Evolutionary conservation across 306 rosid genomes (phyloP), one percentile per base, ranked within the genome.

Genomic region (Fragaria ananassa): DNA sequence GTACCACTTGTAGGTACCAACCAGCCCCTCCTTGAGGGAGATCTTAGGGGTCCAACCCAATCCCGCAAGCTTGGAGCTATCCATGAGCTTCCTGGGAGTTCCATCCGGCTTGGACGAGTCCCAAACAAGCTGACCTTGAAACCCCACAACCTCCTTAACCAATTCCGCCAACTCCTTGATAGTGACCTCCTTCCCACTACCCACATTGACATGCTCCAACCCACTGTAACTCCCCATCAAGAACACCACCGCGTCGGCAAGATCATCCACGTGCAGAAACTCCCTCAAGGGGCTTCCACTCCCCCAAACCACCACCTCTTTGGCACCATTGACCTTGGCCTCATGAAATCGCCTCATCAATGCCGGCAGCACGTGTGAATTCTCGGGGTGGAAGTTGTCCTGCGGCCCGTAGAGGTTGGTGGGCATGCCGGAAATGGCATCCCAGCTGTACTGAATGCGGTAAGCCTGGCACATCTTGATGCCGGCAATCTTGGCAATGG

Each of bases 261-360:
- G 71, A 78, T 95, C 98, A 7, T 92, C 97, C 10, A 92, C 99
- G 47, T 95, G 99, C 76, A 95, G 78, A 76, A 95, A 95, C 91
- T 95, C 99, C 82, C 99, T 86, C 81, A 90, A 58, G 8, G 99
- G 99, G 80, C 97, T 89, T 14, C 98, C 98, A 1, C 89, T 84
- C 35, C 98, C 98, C 98, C 98, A 94, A 37, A 94, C 98, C 63
- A 94, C 98, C 73, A 94, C 98, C 78, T 90, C 97, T 86, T 90
- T 88, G 0, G 90, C 91, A 25, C 87, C 81, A 0, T 73, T 90
- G 68, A 89, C 85, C 88, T 94, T 95, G 2, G 97, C 97, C 83
- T 90, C 99, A 70, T 95, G 97, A 75, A 95, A 95, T 82, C 96
- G 84, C 81, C 97, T 82, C 99, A 95, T 90, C 83, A 92, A 72